Evolutionary conservation across 2,329 filamentous ascomycete species (phyloP).

Genomic region (Canariomyces notabilis): DNA sequence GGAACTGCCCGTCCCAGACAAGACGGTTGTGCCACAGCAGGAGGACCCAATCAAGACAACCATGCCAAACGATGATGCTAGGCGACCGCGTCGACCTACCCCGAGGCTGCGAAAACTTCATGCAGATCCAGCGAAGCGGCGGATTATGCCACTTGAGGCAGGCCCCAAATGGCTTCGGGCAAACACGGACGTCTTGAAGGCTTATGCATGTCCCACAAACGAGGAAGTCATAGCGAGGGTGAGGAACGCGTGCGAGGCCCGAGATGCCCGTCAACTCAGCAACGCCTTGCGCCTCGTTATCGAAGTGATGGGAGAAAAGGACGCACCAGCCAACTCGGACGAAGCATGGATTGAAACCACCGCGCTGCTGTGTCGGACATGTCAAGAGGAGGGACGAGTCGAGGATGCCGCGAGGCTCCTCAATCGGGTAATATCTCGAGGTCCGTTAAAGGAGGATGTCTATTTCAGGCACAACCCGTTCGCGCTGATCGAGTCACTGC

Average conservation of each 20-base stretch:
- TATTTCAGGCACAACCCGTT: conserved; percentile 36
- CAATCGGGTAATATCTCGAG: conserved; percentile 22
- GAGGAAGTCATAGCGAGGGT: conserved; percentile 15
- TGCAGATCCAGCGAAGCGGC: background rate
- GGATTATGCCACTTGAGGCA: background rate
- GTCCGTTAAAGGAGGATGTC: conserved; percentile 29
- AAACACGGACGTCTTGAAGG: conserved; percentile 1
- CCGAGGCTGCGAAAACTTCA: background rate
- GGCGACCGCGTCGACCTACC: background rate
- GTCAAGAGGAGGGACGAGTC: conserved; percentile 28
- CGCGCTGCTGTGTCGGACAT: conserved; percentile 31
- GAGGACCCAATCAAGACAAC: background rate
- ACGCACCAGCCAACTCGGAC: conserved; percentile 11
- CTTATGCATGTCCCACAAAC: conserved; percentile 12
- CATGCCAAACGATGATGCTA: background rate
- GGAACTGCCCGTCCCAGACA: no score
- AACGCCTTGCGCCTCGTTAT: conserved; percentile 12
- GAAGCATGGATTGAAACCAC: conserved; percentile 23
- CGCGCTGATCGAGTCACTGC: conserved; percentile 29
- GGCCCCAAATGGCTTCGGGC: conserved; percentile 7
- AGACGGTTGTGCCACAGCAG: background rate
- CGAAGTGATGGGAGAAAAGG: conserved; percentile 3
- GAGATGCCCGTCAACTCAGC: conserved; percentile 4
- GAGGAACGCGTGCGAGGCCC: conserved; percentile 15
- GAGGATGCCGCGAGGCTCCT: conserved; percentile 33